Evolutionary conservation across 2,329 filamentous ascomycete genomes (phyloP), one percentile per base, ranked within the genome.

Genomic region (Clonostachys solani): DNA sequence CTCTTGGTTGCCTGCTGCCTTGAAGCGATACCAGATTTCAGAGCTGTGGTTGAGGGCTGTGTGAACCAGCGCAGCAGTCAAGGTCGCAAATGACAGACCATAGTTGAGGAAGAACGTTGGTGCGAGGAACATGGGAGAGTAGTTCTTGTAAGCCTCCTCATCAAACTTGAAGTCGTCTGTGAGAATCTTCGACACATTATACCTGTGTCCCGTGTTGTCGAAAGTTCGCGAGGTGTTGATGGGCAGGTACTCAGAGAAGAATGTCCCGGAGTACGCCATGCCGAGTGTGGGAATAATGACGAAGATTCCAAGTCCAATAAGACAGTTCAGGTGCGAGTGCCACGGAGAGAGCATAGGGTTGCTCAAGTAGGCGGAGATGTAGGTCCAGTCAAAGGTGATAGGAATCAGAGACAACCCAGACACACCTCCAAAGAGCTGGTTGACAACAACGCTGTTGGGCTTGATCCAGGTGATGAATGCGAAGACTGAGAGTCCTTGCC

Each of bases 381-480:
- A 72, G 44, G 75, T 77, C 83, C 84, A 87, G 62, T 87, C 83
- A 48, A 87, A 81, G 0, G 82, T 84, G 13, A 86, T 73, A 12
- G 83, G 83, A 23, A 86, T 69, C 12, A 87, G 64, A 1, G 78
- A 81, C 5, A 86, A 64, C 1, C 83, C 83, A 6, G 77, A 77
- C 47, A 72, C 72, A 6, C 80, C 81, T 5, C 83, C 83, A 49
- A 86, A 86, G 7, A 87, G 57, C 57, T 86, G 82, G 58, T 87
- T 87, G 49, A 86, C 65, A 13, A 81, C 61, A 3, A 80, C 66
- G 50, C 78, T 84, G 34, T 82, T 71, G 3, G 84, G 83, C 10
- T 74, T 75, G 52, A 83, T 80, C 81, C 83, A 85, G 35, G 76
- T 78, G 12, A 77, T 67, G 63, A 79, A 84, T 29, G 78, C 77